phyloP scores from a whole-genome alignment of 2,329 filamentous ascomycete species.

The Trichoderma breve region DNA sequence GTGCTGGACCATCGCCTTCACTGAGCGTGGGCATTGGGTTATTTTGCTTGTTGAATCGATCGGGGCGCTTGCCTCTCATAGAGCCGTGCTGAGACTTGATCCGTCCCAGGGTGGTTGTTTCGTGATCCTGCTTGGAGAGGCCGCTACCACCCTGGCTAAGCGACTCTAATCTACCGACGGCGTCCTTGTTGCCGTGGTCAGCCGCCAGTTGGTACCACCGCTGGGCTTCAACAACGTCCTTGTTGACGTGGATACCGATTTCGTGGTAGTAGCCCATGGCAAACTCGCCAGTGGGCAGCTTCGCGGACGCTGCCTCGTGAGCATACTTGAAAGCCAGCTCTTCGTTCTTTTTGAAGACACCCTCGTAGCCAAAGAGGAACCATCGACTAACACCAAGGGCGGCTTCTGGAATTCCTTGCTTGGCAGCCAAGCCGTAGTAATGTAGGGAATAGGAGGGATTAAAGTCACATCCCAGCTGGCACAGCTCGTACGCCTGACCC shows the following conservation, averaged over 20 bases:
- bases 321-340: slow-evolving; percentile 90
- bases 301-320: slow-evolving; percentile 75
- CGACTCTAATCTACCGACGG: slow-evolving; percentile 75
- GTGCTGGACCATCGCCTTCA: slow-evolving; percentile 37
- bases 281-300: slow-evolving; percentile 88
- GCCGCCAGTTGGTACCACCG: slow-evolving; percentile 90
- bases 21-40: slow-evolving; percentile 50
- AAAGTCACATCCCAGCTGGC: slow-evolving; percentile 91
- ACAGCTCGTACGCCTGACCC: slow-evolving; percentile 92
- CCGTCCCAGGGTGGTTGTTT: slow-evolving; percentile 81
- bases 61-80: slow-evolving; percentile 59
- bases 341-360: slow-evolving; percentile 92
- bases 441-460: slow-evolving; percentile 89
- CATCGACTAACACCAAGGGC: slow-evolving; percentile 97
- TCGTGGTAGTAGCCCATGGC: slow-evolving; percentile 97
- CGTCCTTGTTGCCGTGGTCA: slow-evolving; percentile 89
- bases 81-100: slow-evolving; percentile 82
- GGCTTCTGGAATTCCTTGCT: slow-evolving; percentile 89
- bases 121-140: slow-evolving; percentile 86
- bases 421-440: slow-evolving; percentile 90
- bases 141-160: slow-evolving; percentile 80
- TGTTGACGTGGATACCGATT: slow-evolving; percentile 88
- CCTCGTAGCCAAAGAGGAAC: slow-evolving; percentile 95
- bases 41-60: slow-evolving; percentile 55
- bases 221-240: slow-evolving; percentile 76